A percentile compares a stretch with the other conserved stretches of the same genome.
Evolutionary conservation across 2,329 filamentous ascomycete species (phyloP).

Genomic region (Plectosphaerella plurivora): DNA sequence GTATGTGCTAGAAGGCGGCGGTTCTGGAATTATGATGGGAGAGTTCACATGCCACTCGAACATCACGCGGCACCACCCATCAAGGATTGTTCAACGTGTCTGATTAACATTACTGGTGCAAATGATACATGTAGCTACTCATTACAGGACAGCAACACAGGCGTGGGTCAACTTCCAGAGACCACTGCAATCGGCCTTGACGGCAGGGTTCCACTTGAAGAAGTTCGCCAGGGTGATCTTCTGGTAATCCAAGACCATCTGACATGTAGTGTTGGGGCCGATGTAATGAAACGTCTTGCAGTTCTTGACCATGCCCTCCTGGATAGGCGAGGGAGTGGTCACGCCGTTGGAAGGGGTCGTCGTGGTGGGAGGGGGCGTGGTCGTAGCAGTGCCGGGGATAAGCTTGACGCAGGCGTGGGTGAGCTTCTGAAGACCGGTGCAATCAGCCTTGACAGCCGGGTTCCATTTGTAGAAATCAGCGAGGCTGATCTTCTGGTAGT

Average conservation of each 20-base stretch:
- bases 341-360: neutral
- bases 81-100: no score
- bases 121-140: no score
- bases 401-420: neutral
- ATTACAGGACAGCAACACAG: neutral
- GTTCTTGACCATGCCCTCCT: constrained; percentile 7
- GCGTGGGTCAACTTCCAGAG: neutral
- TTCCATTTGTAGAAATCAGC: constrained; percentile 5
- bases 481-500: constrained; percentile 1
- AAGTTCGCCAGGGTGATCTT: constrained; percentile 1
- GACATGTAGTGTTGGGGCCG: constrained; percentile 4
- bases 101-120: no score
- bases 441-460: neutral
- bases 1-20: constrained; percentile 4
- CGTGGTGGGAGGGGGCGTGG: neutral
- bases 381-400: neutral
- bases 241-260: constrained; percentile 3
- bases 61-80: no score
- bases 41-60: no score
- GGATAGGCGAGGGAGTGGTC: neutral
- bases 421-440: neutral
- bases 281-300: constrained; percentile 13
- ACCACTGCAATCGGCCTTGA: neutral
- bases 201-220: constrained; percentile 6
- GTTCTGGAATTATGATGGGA: neutral